These are phyloP conservation scores for Cyamopsis tetragonoloba DNA, from an alignment of 306 rosid genomes.

Conservation along the genomic window DNA sequence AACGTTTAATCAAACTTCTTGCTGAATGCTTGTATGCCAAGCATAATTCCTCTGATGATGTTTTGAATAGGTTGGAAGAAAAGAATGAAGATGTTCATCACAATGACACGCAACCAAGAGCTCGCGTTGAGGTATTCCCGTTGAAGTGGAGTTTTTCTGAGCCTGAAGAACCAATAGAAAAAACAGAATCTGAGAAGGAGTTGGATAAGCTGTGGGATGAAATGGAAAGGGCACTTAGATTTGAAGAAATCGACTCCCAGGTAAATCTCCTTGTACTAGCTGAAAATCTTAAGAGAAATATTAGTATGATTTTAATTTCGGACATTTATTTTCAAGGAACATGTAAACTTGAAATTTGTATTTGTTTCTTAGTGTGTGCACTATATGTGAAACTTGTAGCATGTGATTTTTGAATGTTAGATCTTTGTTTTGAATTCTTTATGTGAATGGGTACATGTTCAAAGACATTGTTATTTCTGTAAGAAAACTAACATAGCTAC, in stretches of 20 bases:
- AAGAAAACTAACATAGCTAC: no score
- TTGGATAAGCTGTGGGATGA: slow-evolving; percentile 17
- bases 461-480: neutral
- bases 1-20: neutral
- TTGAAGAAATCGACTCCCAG: neutral
- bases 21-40: slow-evolving; percentile 2
- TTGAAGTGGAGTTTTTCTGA: neutral
- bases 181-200: slow-evolving; percentile 18
- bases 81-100: neutral
- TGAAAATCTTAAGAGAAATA: neutral
- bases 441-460: no score
- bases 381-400: neutral
- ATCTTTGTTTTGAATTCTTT: neutral
- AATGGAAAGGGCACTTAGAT: neutral
- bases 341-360: neutral
- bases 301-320: neutral
- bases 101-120: neutral
- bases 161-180: neutral
- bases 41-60: neutral
- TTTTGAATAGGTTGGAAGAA: neutral
- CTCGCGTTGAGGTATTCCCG: neutral
- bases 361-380: neutral
- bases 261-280: slow-evolving; percentile 7
- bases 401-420: neutral
- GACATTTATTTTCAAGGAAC: neutral